Percentiles rank a stretch among this genome's conserved stretches.
These are phyloP conservation scores for Rhodofomes roseus DNA, from an alignment of 1,284 basidiomycete genomes.

Conservation along the genomic window DNA sequence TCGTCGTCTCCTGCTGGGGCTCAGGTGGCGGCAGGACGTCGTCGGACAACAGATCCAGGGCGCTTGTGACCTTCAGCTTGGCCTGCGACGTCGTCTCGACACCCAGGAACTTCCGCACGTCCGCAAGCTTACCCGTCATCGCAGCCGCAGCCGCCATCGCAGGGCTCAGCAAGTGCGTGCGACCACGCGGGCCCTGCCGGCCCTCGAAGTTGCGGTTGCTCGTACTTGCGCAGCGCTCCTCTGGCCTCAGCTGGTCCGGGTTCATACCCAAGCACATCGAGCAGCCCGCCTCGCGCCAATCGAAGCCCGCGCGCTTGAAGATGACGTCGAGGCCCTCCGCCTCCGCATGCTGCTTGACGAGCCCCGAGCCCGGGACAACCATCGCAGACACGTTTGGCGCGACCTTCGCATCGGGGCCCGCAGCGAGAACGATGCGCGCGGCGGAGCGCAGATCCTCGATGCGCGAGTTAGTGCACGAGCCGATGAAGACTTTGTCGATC, in stretches of 20 bases:
- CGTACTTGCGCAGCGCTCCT: constrained; percentile 93
- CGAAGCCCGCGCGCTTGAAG: constrained; percentile 94
- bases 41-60: constrained; percentile 76
- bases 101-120: constrained; percentile 82
- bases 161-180: constrained; percentile 91
- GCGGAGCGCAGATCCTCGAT: constrained; percentile 95
- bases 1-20: constrained; percentile 38
- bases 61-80: constrained; percentile 66
- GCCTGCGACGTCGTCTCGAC: constrained; percentile 41
- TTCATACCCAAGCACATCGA: constrained; percentile 99
- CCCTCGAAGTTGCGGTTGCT: constrained; percentile 98
- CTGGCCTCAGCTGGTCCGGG: constrained; percentile 87
- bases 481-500: constrained; percentile 94
- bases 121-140: constrained; percentile 83
- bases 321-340: constrained; percentile 88
- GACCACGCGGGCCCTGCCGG: constrained; percentile 86
- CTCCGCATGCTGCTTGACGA: constrained; percentile 95
- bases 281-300: constrained; percentile 97
- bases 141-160: constrained; percentile 97
- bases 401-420: constrained; percentile 77
- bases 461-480: constrained; percentile 95
- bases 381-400: constrained; percentile 83
- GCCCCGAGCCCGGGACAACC: constrained; percentile 93
- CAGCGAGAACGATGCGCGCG: constrained; percentile 76
- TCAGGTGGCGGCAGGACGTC: constrained; percentile 66